Conservation (phyloP, 139 green algal genomes). For the Tetraselmis striata region DNA sequence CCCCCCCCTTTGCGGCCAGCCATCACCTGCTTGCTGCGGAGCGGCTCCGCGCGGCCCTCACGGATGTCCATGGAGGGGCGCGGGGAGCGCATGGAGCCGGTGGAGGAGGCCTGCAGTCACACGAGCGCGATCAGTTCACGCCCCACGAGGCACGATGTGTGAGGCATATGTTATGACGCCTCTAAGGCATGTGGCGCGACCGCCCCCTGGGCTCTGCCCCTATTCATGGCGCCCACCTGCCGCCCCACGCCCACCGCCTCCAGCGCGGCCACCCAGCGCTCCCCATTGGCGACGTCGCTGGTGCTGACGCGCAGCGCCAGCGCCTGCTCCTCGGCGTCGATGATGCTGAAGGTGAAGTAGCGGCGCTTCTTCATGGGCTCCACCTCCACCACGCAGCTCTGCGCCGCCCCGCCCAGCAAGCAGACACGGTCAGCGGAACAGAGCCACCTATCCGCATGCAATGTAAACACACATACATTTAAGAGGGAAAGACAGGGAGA, state of each 20-base stretch:
- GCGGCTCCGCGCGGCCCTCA: too few species aligned
- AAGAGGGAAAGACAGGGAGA: not conserved
- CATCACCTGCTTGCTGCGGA: too few species aligned
- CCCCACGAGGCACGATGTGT: too few species aligned
- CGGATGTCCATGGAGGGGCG: not conserved
- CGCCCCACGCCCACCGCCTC: not conserved
- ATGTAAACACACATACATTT: not conserved
- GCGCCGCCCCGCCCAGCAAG: not conserved
- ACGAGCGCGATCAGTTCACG: too few species aligned
- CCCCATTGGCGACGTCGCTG: not conserved
- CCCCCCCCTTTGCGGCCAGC: too few species aligned
- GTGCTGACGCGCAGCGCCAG: slow-evolving; percentile 2
- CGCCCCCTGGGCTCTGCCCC: too few species aligned
- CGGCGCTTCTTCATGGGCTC: slow-evolving; percentile 29
- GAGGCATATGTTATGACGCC: too few species aligned
- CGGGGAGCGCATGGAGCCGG: not conserved
- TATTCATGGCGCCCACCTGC: too few species aligned
- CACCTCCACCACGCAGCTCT: slow-evolving; percentile 28
- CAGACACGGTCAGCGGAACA: not conserved
- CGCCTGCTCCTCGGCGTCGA: slow-evolving; percentile 19
- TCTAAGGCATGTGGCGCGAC: too few species aligned
- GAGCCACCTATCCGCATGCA: too few species aligned
- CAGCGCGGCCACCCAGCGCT: not conserved
- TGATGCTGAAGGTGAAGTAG: slow-evolving; percentile 38
- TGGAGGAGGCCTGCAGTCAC: not conserved